phyloP scores from a whole-genome alignment of 1,284 basidiomycete species.

The Ganoderma lingzhi region DNA sequence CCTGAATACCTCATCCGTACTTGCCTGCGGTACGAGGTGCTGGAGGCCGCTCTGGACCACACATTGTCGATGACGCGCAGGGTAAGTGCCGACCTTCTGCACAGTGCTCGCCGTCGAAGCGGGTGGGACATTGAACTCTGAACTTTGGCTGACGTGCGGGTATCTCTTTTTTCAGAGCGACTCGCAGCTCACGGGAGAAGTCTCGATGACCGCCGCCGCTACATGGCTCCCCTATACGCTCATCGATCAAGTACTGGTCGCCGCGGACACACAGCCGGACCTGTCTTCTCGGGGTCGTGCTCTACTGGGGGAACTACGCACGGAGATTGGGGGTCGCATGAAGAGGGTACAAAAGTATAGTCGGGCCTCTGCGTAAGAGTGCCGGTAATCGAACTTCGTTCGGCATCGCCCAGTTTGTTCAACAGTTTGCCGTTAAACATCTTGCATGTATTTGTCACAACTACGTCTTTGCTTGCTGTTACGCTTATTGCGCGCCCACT shows the following conservation, averaged over 20 bases:
- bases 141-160: constrained; percentile 12
- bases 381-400: neutral
- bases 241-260: constrained; percentile 85
- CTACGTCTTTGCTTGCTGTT: neutral
- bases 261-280: constrained; percentile 64
- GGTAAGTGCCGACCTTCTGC: constrained; percentile 50
- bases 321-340: constrained; percentile 65
- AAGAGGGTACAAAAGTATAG: constrained; percentile 71
- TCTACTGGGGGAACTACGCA: constrained; percentile 58
- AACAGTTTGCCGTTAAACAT: neutral
- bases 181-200: constrained; percentile 60
- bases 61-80: constrained; percentile 74
- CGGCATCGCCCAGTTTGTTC: constrained; percentile 1
- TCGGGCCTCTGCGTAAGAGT: constrained; percentile 25
- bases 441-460: neutral
- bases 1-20: constrained; percentile 82
- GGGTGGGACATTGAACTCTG: constrained; percentile 6
- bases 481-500: neutral
- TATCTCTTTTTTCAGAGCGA: constrained; percentile 55
- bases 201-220: constrained; percentile 61
- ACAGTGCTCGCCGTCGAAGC: constrained; percentile 1
- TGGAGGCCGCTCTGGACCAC: constrained; percentile 83
- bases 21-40: constrained; percentile 78
- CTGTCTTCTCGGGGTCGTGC: constrained; percentile 51
- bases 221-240: constrained; percentile 89